These are phyloP conservation scores for Erodium trifolium DNA, from an alignment of 441 rosid species.

Conservation along the genomic window DNA sequence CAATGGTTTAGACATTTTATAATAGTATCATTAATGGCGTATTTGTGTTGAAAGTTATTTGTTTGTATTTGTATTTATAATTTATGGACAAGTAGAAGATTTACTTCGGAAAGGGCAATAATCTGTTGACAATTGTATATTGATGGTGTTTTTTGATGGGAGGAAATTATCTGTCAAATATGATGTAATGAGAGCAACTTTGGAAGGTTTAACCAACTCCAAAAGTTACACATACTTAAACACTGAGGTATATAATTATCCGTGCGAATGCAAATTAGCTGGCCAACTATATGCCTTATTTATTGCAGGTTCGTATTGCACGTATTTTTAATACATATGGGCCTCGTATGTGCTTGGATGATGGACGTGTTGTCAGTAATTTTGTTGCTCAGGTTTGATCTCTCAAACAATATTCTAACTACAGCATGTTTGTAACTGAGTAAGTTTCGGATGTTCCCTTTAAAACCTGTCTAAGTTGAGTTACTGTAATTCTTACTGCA, in stretches of 20 bases:
- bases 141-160: not conserved
- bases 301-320: conserved; percentile 80
- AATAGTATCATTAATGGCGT: not conserved
- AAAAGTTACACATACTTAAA: not conserved
- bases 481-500: not conserved
- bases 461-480: not conserved
- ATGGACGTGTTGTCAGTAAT: conserved; percentile 98
- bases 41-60: too few species aligned
- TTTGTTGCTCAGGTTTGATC: conserved; percentile 85
- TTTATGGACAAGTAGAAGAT: too few species aligned
- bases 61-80: too few species aligned
- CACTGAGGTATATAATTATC: not conserved
- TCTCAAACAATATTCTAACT: conserved; percentile 7
- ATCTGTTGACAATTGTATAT: not conserved
- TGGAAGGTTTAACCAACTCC: too few species aligned
- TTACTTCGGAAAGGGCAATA: not conserved
- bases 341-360: conserved; percentile 97
- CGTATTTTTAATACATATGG: conserved; percentile 97
- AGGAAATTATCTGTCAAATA: not conserved
- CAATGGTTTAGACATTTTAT: not conserved
- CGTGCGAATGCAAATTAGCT: not conserved
- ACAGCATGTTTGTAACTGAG: too few species aligned
- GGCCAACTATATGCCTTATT: conserved; percentile 13
- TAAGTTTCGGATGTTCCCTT: too few species aligned
- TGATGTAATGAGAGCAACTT: too few species aligned